Percentiles rank a stretch among this genome's conserved stretches.
Evolutionary conservation across 352 stramenopile species (phyloP).

Genomic region (Phytophthora cactorum): DNA sequence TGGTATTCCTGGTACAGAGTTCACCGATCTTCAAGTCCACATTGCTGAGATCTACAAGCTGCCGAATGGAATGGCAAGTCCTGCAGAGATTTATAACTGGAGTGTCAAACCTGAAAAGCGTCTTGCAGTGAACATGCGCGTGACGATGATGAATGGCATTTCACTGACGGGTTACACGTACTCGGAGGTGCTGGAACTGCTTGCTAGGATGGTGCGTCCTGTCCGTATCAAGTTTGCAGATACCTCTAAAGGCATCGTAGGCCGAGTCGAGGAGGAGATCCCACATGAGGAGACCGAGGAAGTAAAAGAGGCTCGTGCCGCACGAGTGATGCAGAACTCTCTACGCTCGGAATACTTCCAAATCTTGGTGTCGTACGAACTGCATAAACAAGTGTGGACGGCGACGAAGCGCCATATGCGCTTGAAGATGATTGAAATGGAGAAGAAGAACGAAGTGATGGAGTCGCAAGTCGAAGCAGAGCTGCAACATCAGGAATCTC

Average conservation of each 20-base stretch:
- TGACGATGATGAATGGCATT: slow-evolving; percentile 84
- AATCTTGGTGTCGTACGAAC: slow-evolving; percentile 74
- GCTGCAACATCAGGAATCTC: slow-evolving; percentile 43
- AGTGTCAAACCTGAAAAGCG: slow-evolving; percentile 89
- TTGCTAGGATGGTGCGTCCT: slow-evolving; percentile 69
- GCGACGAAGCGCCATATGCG: slow-evolving; percentile 59
- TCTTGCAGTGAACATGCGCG: slow-evolving; percentile 78
- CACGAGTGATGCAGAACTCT: slow-evolving; percentile 63
- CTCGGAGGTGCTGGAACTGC: slow-evolving; percentile 76
- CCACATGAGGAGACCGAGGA: slow-evolving; percentile 74
- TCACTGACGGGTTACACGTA: slow-evolving; percentile 82
- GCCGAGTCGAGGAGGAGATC: slow-evolving; percentile 67
- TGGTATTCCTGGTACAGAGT: slow-evolving; percentile 67
- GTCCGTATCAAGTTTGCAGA: slow-evolving; percentile 88
- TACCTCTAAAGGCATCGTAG: slow-evolving; percentile 84
- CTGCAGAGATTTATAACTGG: slow-evolving; percentile 92
- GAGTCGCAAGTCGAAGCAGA: slow-evolving; percentile 52
- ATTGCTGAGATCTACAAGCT: slow-evolving; percentile 89
- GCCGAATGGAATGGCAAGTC: slow-evolving; percentile 79
- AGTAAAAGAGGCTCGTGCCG: slow-evolving; percentile 66
- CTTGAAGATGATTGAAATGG: slow-evolving; percentile 52
- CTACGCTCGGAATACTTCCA: slow-evolving; percentile 81
- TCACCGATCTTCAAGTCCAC: slow-evolving; percentile 80
- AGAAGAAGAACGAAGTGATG: slow-evolving; percentile 67
- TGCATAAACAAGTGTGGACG: slow-evolving; percentile 82